These are phyloP conservation scores for Nakataea oryzae DNA, from an alignment of 2,329 filamentous ascomycete genomes.

Conservation along the genomic window DNA sequence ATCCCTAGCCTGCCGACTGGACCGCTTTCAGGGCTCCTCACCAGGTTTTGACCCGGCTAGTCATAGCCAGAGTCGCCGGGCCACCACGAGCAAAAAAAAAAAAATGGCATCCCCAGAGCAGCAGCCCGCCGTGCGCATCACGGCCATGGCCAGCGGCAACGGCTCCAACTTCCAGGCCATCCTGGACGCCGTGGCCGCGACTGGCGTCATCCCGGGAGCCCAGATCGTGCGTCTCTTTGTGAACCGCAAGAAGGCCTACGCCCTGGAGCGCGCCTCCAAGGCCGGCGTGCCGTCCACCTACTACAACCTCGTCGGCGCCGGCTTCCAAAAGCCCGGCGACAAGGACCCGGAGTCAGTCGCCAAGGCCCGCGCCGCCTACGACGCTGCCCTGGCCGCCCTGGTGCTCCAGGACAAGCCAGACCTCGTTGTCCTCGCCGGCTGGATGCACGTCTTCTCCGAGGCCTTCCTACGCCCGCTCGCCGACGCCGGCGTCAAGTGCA, in stretches of 20 bases:
- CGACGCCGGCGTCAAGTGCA: conserved; percentile 52
- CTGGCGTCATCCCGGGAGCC: conserved; percentile 24
- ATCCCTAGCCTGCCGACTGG: too few relatives aligned
- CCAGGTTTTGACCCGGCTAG: too few relatives aligned
- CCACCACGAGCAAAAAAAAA: not conserved
- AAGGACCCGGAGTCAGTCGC: conserved; percentile 42
- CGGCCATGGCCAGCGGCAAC: conserved; percentile 62
- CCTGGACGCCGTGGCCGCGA: conserved; percentile 32
- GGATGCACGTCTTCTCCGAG: conserved; percentile 73
- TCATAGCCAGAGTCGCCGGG: too few relatives aligned
- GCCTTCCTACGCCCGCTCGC: conserved; percentile 61
- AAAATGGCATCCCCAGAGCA: not conserved
- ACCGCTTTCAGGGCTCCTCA: too few relatives aligned
- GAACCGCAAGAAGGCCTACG: conserved; percentile 37
- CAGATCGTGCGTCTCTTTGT: conserved; percentile 35
- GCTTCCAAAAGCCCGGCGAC: conserved; percentile 47
- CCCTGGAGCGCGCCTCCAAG: conserved; percentile 28
- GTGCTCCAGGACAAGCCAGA: conserved; percentile 58
- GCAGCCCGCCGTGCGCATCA: conserved; percentile 30
- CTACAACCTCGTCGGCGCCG: conserved; percentile 72
- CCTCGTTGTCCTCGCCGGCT: conserved; percentile 72
- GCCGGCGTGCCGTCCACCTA: conserved; percentile 62
- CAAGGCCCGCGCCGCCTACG: conserved; percentile 58
- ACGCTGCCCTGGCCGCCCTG: conserved; percentile 60
- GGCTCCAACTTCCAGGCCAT: conserved; percentile 75